Evolutionary conservation across 805 yeast species (phyloP).

Genomic region (Ogataea wickerhamii): DNA sequence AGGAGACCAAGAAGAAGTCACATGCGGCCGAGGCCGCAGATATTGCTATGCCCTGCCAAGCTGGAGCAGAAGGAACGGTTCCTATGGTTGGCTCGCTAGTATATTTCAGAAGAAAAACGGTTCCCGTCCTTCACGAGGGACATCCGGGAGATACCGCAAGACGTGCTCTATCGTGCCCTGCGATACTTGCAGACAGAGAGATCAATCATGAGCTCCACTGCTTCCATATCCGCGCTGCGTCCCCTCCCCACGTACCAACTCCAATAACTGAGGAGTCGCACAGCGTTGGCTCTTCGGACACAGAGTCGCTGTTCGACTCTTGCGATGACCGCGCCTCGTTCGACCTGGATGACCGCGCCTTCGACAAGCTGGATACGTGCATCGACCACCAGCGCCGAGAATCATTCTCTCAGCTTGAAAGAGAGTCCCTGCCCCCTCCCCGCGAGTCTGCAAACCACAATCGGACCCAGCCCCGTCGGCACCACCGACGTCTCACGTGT

Average conservation of each 20-base stretch:
- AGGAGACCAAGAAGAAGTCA: not conserved
- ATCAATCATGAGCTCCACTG: not conserved
- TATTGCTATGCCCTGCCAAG: not conserved
- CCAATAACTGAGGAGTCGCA: not conserved
- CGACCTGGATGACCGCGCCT: slow-evolving; percentile 12
- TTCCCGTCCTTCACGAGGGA: slow-evolving; percentile 4
- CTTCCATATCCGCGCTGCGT: slow-evolving; percentile 1
- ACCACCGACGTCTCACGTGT: slow-evolving; percentile 38
- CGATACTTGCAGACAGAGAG: slow-evolving; percentile 1
- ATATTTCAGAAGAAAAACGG: slow-evolving; percentile 19
- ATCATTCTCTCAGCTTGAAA: slow-evolving; percentile 17
- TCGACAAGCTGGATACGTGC: slow-evolving; percentile 14
- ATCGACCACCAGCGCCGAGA: slow-evolving; percentile 15
- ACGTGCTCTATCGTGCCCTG: not conserved
- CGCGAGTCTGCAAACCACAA: not conserved
- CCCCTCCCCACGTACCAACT: not conserved
- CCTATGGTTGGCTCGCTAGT: slow-evolving; percentile 31
- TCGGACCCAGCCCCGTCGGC: slow-evolving; percentile 3
- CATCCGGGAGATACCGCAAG: not conserved
- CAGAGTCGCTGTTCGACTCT: slow-evolving; percentile 6
- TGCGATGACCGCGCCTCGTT: not conserved
- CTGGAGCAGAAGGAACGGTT: slow-evolving; percentile 17
- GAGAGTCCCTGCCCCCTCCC: slow-evolving; percentile 4
- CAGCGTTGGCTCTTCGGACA: slow-evolving; percentile 5
- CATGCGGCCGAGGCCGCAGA: not conserved